Evolutionary conservation across 148 eudicot genomes (phyloP).

Genomic region (Chenopodium album): DNA sequence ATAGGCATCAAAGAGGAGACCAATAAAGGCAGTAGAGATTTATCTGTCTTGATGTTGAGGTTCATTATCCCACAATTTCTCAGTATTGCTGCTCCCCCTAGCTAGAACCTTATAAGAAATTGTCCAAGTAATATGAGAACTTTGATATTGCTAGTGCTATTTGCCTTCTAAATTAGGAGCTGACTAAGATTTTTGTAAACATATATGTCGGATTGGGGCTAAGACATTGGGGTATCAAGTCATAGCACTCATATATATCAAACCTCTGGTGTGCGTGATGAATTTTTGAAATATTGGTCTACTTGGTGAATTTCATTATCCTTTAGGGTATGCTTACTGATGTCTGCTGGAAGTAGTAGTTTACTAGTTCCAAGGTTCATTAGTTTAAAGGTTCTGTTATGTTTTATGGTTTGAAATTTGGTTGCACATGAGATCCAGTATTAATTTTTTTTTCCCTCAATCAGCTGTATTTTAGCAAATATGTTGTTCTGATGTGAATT

Average conservation of each 20-base stretch:
- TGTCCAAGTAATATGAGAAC: neutral
- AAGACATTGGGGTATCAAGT: neutral
- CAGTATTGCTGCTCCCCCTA: neutral
- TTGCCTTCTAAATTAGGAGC: neutral
- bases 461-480: neutral
- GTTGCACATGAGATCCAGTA: neutral
- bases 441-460: neutral
- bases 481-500: conserved; percentile 5
- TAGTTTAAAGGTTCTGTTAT: neutral
- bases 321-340: neutral
- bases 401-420: neutral
- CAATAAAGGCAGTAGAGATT: neutral
- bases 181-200: neutral
- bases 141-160: neutral
- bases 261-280: neutral
- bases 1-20: neutral
- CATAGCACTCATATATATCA: neutral
- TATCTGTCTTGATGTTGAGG: neutral
- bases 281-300: neutral
- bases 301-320: neutral
- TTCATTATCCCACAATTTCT: neutral
- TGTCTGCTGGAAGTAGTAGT: neutral
- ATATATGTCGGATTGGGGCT: neutral
- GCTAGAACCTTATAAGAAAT: neutral
- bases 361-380: neutral